A percentile compares a stretch with the other conserved stretches of the same genome.
phyloP scores from a whole-genome alignment of 441 rosid species.

The Gossypium schwendimanii region DNA sequence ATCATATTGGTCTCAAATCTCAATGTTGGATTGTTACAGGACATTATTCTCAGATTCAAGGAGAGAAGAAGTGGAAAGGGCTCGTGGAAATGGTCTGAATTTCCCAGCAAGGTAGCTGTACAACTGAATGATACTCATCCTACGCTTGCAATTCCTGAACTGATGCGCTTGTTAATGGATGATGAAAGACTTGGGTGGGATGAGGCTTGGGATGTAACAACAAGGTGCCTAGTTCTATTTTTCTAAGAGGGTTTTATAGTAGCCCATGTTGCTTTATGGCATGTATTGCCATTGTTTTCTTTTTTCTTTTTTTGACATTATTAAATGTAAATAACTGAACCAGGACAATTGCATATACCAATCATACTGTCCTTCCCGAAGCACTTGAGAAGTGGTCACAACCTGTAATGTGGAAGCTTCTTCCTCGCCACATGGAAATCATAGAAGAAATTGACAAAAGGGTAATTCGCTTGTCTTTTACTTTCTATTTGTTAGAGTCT shows the following conservation, averaged over 20 bases:
- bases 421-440: constrained; percentile 99
- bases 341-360: constrained; percentile 95
- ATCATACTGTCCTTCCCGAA: constrained; percentile 99
- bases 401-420: constrained; percentile 88
- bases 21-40: constrained; percentile 48
- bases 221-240: constrained; percentile 39
- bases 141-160: constrained; percentile 95
- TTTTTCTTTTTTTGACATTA: constrained; percentile 5
- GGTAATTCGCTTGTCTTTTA: constrained; percentile 34
- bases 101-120: constrained; percentile 85
- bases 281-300: neutral
- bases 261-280: constrained; percentile 9
- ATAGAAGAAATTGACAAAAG: constrained; percentile 89
- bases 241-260: neutral
- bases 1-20: constrained; percentile 9
- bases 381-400: constrained; percentile 99
- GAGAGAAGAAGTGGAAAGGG: constrained; percentile 58
- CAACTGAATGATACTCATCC: constrained; percentile 99
- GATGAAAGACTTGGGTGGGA: constrained; percentile 96
- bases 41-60: constrained; percentile 75
- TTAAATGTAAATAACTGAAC: constrained; percentile 18
- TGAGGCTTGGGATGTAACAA: constrained; percentile 92
- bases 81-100: constrained; percentile 74
- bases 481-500: constrained; percentile 10
- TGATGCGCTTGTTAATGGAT: constrained; percentile 90